phyloP scores from a whole-genome alignment of 2,329 filamentous ascomycete species.

The Hymenoscyphus occultus region DNA sequence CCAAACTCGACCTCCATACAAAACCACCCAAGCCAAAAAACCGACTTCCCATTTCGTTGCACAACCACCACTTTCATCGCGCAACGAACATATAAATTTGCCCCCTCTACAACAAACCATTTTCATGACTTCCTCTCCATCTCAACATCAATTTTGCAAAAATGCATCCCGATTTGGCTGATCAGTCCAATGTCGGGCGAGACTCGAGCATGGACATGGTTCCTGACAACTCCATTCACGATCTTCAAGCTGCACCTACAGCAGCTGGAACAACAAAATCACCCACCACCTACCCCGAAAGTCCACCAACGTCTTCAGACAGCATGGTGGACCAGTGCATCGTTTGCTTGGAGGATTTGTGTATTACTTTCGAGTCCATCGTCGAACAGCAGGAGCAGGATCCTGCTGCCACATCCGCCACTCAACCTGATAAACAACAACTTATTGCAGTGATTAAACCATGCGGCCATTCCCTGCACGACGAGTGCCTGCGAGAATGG shows the following conservation, averaged over 20 bases:
- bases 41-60: constrained; percentile 7
- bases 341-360: constrained; percentile 64
- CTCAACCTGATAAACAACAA: constrained; percentile 24
- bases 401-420: constrained; percentile 23
- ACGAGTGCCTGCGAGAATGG: constrained; percentile 91
- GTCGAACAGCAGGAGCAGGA: constrained; percentile 25
- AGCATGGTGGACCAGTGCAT: constrained; percentile 62
- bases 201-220: constrained; percentile 13
- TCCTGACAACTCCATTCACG: constrained; percentile 8
- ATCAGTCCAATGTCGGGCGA: constrained; percentile 59
- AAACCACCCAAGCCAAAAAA: background rate
- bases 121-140: constrained; percentile 33
- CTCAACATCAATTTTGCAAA: constrained; percentile 22
- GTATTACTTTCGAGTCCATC: constrained; percentile 26
- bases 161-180: constrained; percentile 42
- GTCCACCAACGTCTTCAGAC: constrained; percentile 19
- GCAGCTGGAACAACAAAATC: constrained; percentile 4
- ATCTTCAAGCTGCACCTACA: constrained; percentile 1
- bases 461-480: constrained; percentile 89
- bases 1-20: constrained; percentile 1
- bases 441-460: constrained; percentile 60
- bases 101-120: constrained; percentile 22
- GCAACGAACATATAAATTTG: background rate
- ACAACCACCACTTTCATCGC: constrained; percentile 9
- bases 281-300: constrained; percentile 13